phyloP scores from a whole-genome alignment of 1,284 basidiomycete species.

The Limonomyces culmigenus region DNA sequence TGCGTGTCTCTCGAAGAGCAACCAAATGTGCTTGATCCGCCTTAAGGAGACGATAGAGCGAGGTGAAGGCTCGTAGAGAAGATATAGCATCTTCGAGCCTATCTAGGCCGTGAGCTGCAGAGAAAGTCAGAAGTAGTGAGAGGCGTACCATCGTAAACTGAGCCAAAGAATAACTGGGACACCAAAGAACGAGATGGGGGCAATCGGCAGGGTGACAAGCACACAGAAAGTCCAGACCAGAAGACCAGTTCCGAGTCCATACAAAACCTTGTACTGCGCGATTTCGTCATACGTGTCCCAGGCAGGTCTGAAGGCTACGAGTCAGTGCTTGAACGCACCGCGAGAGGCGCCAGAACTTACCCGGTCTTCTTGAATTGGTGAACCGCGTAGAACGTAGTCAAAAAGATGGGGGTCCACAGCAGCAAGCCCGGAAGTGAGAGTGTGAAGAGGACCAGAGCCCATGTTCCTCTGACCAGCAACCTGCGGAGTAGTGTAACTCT shows the following conservation, averaged over 20 bases:
- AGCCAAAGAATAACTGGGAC: constrained; percentile 76
- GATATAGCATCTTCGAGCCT: constrained; percentile 60
- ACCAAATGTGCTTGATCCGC: constrained; percentile 41
- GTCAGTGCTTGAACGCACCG: background rate
- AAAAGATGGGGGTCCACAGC: constrained; percentile 65
- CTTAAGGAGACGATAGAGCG: constrained; percentile 40
- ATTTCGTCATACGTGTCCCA: constrained; percentile 79
- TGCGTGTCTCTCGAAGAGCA: constrained; percentile 31
- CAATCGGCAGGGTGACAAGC: constrained; percentile 42
- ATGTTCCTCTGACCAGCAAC: constrained; percentile 42
- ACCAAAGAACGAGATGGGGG: constrained; percentile 31
- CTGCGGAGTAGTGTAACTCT: constrained; percentile 40
- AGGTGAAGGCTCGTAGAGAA: constrained; percentile 51
- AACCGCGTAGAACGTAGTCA: constrained; percentile 45
- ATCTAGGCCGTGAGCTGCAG: constrained; percentile 40
- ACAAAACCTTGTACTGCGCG: constrained; percentile 75
- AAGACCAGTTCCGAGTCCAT: constrained; percentile 57
- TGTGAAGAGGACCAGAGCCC: constrained; percentile 47
- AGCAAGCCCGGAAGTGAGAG: constrained; percentile 68
- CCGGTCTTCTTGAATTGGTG: constrained; percentile 50
- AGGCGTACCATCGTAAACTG: constrained; percentile 70
- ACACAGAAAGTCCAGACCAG: constrained; percentile 40
- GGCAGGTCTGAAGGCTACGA: background rate
- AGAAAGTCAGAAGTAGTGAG: too few relatives aligned
- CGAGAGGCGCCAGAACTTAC: background rate